Base-by-base conservation (phyloP, 176 grass and related monocot genomes). In the Phoenix dactylifera region DNA sequence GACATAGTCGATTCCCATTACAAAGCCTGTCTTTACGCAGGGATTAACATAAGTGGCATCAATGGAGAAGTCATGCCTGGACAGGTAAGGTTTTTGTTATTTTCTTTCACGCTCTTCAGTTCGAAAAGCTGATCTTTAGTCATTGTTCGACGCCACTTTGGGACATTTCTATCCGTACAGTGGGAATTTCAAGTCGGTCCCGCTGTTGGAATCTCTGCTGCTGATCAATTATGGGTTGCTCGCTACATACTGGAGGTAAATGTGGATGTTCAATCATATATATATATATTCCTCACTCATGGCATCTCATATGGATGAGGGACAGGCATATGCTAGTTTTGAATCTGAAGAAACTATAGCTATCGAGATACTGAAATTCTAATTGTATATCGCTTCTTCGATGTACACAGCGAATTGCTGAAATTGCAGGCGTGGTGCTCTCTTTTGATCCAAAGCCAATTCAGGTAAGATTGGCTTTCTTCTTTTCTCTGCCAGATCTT, bases 41-140 rank as follows among this genome's bases (percentile, higher is more conserved):
- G 92, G 17, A 83, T 90, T 78, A 90, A 90, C 72, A 96, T 96
- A 65, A 96, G 92, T 54, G 92, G 92, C 54, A 96, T 96, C 83
- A 96, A 96, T 30, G 92, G 87, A 62, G 92, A 96, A 81, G 92
- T 96, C 73, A 96, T 96, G 92, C 92, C 92, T 18, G 92, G 87
- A 4, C 92, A 95, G 79, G 90, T 95, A 71, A 25, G 6, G 10
- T 39, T 63, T 49, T 4, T 22, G 18, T 7, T 49, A 19, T 57
- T 22, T 35, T 22, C 15, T 22, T 28, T 23, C 18, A 39, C 9
- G 7, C 35, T 39, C 2, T 39, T 12, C 9, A 12, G 35, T 39
- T 7, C 2, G 35, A 39, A 39, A 12, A 39, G 35, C 35, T 39
- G 7, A 35, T 7, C 7, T 9, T 39, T 39, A 12, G 35, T 39